Conservation (phyloP, 306 rosid species). For the Comarum palustre region DNA sequence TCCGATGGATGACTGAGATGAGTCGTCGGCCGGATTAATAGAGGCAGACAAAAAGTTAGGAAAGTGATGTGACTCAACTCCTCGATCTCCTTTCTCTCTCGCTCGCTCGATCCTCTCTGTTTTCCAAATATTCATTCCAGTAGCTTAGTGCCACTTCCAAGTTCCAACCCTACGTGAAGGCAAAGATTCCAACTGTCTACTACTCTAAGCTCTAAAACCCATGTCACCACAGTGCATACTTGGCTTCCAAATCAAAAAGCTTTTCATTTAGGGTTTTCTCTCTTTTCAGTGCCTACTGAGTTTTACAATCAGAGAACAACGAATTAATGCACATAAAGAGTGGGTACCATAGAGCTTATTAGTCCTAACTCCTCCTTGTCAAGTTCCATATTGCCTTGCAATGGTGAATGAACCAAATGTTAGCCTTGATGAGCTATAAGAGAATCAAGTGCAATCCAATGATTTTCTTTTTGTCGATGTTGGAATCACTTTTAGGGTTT, state of each 20-base stretch:
- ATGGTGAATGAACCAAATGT: neutral
- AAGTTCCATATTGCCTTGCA: neutral
- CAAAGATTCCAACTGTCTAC: slow-evolving; percentile 29
- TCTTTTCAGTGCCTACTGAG: neutral
- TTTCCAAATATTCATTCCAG: slow-evolving; percentile 31
- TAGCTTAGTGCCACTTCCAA: slow-evolving; percentile 17
- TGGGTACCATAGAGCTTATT: neutral
- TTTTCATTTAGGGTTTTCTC: neutral
- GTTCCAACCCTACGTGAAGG: slow-evolving; percentile 30
- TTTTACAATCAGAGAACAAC: neutral
- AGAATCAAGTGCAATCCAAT: neutral
- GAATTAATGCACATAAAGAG: neutral
- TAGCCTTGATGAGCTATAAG: neutral
- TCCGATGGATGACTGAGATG: no score
- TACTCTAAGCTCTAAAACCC: slow-evolving; percentile 11
- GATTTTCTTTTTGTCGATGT: neutral
- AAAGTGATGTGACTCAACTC: slow-evolving; percentile 33
- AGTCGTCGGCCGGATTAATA: no score
- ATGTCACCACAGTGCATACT: neutral
- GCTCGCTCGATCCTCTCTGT: slow-evolving; percentile 2
- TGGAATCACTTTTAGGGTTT: neutral
- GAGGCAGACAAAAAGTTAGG: neutral
- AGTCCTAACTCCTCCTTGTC: neutral
- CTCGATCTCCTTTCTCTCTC: neutral
- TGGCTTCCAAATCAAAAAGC: neutral